A percentile compares a stretch with the other conserved stretches of the same genome.
phyloP scores from a whole-genome alignment of 78 protist genomes.

The Dictyostelium purpureum region DNA sequence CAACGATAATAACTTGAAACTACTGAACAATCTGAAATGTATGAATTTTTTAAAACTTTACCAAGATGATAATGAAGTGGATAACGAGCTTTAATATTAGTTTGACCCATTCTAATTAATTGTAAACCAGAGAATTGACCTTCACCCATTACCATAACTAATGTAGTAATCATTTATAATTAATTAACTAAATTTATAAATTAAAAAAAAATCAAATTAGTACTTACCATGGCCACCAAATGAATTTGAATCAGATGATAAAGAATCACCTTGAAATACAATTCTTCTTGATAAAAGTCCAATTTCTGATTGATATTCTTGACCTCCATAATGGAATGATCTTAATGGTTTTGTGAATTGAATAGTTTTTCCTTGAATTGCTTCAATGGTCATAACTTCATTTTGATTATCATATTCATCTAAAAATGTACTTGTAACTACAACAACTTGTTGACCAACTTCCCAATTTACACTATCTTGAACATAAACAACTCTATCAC shows the following conservation, averaged over 20 bases:
- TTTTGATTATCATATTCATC: constrained; percentile 60
- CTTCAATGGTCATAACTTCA: constrained; percentile 76
- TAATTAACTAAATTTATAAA: no score
- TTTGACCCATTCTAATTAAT: constrained; percentile 81
- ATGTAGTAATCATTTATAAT: no score
- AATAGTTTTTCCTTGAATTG: constrained; percentile 27
- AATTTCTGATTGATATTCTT: constrained; percentile 89
- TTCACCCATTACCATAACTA: constrained; percentile 30
- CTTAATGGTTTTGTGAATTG: constrained; percentile 53
- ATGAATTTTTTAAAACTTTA: constrained; percentile 44
- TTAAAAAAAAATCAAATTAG: no score
- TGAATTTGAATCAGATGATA: neutral
- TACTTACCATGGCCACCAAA: constrained; percentile 80
- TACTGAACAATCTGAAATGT: constrained; percentile 63
- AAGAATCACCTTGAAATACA: constrained; percentile 12
- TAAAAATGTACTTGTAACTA: constrained; percentile 62
- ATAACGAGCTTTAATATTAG: constrained; percentile 77
- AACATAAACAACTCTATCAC: constrained; percentile 58
- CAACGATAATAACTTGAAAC: constrained; percentile 50
- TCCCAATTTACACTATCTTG: constrained; percentile 84
- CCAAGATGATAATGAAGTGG: constrained; percentile 84
- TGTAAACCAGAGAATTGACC: constrained; percentile 77
- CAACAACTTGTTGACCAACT: constrained; percentile 74
- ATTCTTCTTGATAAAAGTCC: constrained; percentile 77
- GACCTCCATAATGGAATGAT: constrained; percentile 74